Evolutionary conservation across 2,329 filamentous ascomycete species (phyloP).

Genomic region (Calonectria crousiana): DNA sequence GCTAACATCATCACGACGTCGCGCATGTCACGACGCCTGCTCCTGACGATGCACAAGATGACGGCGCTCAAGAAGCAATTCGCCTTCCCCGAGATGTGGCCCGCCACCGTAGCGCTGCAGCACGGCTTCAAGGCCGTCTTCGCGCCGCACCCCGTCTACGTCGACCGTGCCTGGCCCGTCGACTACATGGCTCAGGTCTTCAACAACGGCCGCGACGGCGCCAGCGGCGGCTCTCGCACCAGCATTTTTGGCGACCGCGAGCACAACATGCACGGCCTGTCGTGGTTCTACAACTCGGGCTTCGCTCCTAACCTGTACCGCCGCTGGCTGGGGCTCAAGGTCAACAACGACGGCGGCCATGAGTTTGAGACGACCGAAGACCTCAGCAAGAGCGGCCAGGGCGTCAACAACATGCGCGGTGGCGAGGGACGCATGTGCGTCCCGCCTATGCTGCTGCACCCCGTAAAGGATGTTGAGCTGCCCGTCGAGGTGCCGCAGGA

Average conservation of each 20-base stretch:
- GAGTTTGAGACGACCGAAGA: conserved; percentile 76
- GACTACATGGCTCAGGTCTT: conserved; percentile 82
- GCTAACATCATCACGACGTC: conserved; percentile 91
- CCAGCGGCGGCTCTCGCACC: conserved; percentile 78
- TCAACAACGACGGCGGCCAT: conserved; percentile 83
- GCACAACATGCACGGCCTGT: conserved; percentile 87
- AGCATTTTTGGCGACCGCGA: conserved; percentile 86
- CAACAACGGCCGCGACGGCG: conserved; percentile 83
- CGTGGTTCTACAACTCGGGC: conserved; percentile 91
- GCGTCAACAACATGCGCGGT: conserved; percentile 67
- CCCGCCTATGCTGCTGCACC: conserved; percentile 90
- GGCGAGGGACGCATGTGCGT: conserved; percentile 91
- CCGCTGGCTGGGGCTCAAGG: conserved; percentile 86
- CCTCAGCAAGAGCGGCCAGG: conserved; percentile 61
- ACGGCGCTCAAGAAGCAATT: conserved; percentile 87
- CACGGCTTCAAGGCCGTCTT: conserved; percentile 95
- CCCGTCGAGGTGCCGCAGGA: conserved; percentile 70
- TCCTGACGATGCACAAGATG: conserved; percentile 91
- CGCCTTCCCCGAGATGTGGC: conserved; percentile 98
- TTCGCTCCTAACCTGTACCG: conserved; percentile 87
- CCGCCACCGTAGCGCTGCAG: conserved; percentile 86
- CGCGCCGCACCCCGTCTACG: conserved; percentile 88
- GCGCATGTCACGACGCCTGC: conserved; percentile 82
- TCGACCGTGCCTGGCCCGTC: conserved; percentile 88
- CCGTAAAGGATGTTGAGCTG: conserved; percentile 81